Evolutionary conservation across 139 green algal genomes (phyloP), one percentile per base, ranked within the genome.

Genomic region (Auxenochlorella pyrenoidosa): DNA sequence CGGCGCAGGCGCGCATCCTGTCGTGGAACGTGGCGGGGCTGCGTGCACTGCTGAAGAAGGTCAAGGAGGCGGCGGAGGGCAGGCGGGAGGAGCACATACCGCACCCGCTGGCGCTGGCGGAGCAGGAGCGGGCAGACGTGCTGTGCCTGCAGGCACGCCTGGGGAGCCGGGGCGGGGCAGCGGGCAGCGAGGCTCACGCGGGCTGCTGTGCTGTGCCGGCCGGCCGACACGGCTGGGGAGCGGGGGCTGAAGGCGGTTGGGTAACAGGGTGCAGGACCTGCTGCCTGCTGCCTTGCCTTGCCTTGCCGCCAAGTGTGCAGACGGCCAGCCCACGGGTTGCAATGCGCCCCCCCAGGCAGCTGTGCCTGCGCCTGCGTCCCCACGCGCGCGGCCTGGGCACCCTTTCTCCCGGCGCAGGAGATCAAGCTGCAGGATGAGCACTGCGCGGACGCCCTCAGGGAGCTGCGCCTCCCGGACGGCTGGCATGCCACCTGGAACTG

Each of bases 11-110:
- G 12, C 59, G 54, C 63, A 86, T 90, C 47, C 75, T 96, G 22
- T 87, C 63, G 36, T 96, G 94, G 94, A 96, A 96, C 76, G 94
- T 96, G 34, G 93, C 93, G 32, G 92, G 93, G 5, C 81, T 97
- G 79, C 51, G 91, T 16, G 88, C 89, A 3, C 68, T 97, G n/a
- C 86, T 97, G 0, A 94, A 94, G 70, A 95, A 96, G 91, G 89
- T 92, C 30, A 73, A 89, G 15, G 85, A 92, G 72, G 88, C 84
- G 30, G 63, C 59, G 40, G 80, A 59, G 40, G 80, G 80, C 22
- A 60, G 22, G 32, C 80, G 66, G 59, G 60, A 76, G 59, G 63
- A 85, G 38, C 6, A 76, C 80, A 75, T 85, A 6, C 80, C 63
- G 13, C 40, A 40, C 40, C 80, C 43, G 38, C 85, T 75, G n/a